These are phyloP conservation scores for Phlegmacium glaucopus DNA, from an alignment of 768 basidiomycete genomes.

Conservation along the genomic window DNA sequence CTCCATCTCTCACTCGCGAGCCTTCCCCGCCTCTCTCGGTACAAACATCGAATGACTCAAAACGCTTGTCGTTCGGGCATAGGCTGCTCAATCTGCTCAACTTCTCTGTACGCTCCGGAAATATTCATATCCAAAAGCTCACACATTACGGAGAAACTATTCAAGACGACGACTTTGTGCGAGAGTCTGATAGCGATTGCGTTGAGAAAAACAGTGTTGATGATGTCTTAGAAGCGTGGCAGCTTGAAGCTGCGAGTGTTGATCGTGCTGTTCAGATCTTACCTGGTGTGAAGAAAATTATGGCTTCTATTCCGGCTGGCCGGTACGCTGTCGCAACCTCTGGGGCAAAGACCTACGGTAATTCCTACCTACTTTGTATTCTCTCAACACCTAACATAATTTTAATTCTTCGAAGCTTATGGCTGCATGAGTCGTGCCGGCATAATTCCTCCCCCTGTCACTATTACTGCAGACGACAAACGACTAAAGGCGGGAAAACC, in stretches of 20 bases:
- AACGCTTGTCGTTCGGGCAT: constrained; percentile 45
- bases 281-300: constrained; percentile 64
- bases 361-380: constrained; percentile 1
- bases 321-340: constrained; percentile 72
- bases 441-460: constrained; percentile 62
- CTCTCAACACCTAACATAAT: background rate
- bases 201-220: constrained; percentile 22
- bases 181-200: constrained; percentile 10
- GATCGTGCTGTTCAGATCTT: constrained; percentile 68
- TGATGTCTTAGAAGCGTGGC: constrained; percentile 45
- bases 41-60: constrained; percentile 37
- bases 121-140: constrained; percentile 25
- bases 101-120: constrained; percentile 15
- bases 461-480: constrained; percentile 75
- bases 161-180: constrained; percentile 30
- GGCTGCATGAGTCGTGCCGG: constrained; percentile 73
- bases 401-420: constrained; percentile 36
- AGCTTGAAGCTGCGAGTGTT: constrained; percentile 50
- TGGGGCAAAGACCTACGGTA: constrained; percentile 68
- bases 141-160: constrained; percentile 25
- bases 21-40: constrained; percentile 42
- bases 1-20: constrained; percentile 38
- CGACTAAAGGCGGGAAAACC: constrained; percentile 66
- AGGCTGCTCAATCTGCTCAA: constrained; percentile 18
- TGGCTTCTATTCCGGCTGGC: constrained; percentile 62